Base-by-base conservation (phyloP, 192 early-diverging fungal genomes). In the Coemansia sp. region DNA sequence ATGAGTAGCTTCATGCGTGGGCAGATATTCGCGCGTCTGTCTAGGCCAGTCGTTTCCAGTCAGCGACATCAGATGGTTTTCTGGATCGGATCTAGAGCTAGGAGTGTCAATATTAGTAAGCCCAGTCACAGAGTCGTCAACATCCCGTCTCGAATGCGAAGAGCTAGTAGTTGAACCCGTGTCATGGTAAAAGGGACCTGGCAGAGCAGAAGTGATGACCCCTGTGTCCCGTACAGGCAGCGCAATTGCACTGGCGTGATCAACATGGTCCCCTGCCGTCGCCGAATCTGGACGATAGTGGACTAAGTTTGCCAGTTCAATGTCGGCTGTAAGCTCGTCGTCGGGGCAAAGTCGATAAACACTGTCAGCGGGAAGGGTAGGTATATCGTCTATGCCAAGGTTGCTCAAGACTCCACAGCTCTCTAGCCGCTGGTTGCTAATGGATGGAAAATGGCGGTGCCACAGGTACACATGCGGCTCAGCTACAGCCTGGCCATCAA, bases 401-500 rank as follows among this genome's bases (percentile, higher is more conserved):
- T 1, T 23, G 19, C 12, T 6, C 46, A 17, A 17, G 10, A n/a
- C 41, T 44, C 27, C 25, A 32, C n/a, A 23, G 14, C 25, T 46
- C 32, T 61, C 46, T 36, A 27, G 36, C 34, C 34, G 48, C 60
- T n/a, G 60, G 7, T 23, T 57, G 38, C 46, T 57, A 25, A 67
- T 73, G 15, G 71, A 66, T 21, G 41, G 71, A 14, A 76, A 19
- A 21, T 66, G 46, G 9, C 51, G 39, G 36, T 80, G 78, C 78
- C 78, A 80, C 21, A 80, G 44, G 59, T 80, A 80, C 48, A 41
- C 34, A 39, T 58, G 57, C 15, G 68, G 68, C 41, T 51, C 36
- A 3, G 1, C 14, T 21, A 46, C 42, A 3, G 25, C 27, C 25
- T 41, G 31, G 17, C 59, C 34, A 11, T 21, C 19, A 31, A 21